These are phyloP conservation scores for Amanita rubescens DNA, from an alignment of 768 basidiomycete genomes.

Conservation along the genomic window DNA sequence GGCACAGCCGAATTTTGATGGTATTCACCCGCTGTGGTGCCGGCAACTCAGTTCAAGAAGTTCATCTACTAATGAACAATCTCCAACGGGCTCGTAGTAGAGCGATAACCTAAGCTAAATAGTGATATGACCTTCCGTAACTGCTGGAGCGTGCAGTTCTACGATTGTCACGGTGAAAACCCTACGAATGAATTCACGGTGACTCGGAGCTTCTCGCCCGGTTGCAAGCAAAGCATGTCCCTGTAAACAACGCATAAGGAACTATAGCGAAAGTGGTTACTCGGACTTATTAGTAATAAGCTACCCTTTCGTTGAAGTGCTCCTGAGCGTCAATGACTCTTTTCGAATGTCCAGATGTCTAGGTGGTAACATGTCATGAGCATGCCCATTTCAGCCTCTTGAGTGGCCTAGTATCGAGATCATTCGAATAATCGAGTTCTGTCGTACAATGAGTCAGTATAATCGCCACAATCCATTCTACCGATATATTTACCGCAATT, in stretches of 20 bases:
- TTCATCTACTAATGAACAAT: background rate
- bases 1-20: background rate
- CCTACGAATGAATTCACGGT: background rate
- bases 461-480: background rate
- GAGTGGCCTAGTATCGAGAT: background rate
- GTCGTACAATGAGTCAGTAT: background rate
- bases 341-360: background rate
- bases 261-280: background rate
- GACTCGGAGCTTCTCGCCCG: background rate
- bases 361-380: background rate
- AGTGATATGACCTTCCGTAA: background rate
- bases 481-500: background rate
- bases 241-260: background rate
- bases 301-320: background rate
- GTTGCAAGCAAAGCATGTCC: background rate
- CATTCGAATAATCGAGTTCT: background rate
- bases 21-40: background rate
- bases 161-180: background rate
- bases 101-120: background rate
- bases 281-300: background rate
- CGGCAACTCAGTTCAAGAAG: background rate
- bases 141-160: background rate
- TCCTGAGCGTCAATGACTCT: background rate
- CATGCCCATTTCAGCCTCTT: background rate
- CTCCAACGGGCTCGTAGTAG: background rate